These are phyloP conservation scores for Nidularia sp. DNA, from an alignment of 768 basidiomycete species.

Conservation along the genomic window DNA sequence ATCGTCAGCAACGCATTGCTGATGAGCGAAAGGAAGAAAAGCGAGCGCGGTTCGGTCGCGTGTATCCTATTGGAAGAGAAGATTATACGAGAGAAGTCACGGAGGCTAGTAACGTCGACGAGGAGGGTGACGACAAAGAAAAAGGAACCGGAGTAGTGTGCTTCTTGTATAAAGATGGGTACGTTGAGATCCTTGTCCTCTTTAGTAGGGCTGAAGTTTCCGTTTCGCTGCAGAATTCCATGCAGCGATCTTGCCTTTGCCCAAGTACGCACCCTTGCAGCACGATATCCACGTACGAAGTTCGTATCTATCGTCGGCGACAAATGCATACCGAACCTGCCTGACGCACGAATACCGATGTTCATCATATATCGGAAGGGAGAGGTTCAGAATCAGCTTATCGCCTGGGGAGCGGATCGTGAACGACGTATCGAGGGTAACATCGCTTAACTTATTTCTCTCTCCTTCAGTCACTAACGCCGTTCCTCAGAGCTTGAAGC, in stretches of 20 bases:
- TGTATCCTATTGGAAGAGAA: constrained; percentile 86
- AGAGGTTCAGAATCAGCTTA: constrained; percentile 82
- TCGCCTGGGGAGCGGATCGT: constrained; percentile 79
- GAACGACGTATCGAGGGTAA: constrained; percentile 77
- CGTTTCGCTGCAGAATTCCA: constrained; percentile 50
- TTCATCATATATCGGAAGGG: constrained; percentile 90
- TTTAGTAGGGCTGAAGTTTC: neutral
- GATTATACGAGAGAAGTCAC: constrained; percentile 96
- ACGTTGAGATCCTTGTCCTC: constrained; percentile 20
- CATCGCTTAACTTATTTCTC: constrained; percentile 5
- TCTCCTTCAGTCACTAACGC: neutral
- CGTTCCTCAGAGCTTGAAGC: constrained; percentile 60
- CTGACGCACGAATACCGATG: constrained; percentile 88
- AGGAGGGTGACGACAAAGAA: constrained; percentile 60
- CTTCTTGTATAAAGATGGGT: constrained; percentile 95
- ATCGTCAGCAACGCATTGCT: constrained; percentile 58
- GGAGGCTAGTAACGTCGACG: constrained; percentile 75
- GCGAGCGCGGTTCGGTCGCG: constrained; percentile 72
- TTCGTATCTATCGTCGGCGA: constrained; percentile 94
- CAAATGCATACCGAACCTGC: constrained; percentile 95
- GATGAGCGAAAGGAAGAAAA: constrained; percentile 57
- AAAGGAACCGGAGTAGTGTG: constrained; percentile 91
- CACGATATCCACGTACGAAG: constrained; percentile 86
- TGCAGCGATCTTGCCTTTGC: constrained; percentile 72
- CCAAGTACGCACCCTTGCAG: constrained; percentile 70